phyloP scores from a whole-genome alignment of 2,329 filamentous ascomycete species.

The Corynespora cassiicola region DNA sequence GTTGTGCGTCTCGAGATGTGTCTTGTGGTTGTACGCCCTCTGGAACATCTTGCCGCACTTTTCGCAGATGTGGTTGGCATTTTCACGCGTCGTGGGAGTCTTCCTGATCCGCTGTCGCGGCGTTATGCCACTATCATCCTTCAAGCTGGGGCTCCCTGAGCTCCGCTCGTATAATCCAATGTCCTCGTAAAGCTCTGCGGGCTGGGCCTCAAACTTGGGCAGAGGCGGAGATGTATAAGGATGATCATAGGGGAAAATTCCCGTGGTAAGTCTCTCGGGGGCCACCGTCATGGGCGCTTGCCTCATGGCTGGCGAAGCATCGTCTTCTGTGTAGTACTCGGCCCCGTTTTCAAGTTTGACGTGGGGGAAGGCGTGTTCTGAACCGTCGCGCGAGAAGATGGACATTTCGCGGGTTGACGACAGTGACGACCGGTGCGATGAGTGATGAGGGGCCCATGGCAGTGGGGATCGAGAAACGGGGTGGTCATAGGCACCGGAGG shows the following conservation, averaged over 20 bases:
- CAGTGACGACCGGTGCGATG: conserved; percentile 41
- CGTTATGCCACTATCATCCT: conserved; percentile 8
- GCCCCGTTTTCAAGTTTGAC: conserved; percentile 35
- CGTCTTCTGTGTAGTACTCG: conserved; percentile 33
- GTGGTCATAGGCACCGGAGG: conserved; percentile 41
- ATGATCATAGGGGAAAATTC: conserved; percentile 30
- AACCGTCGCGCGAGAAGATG: conserved; percentile 39
- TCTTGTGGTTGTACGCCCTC: conserved; percentile 84
- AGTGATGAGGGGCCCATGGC: conserved; percentile 34
- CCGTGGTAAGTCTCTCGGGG: conserved; percentile 32
- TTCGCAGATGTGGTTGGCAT: conserved; percentile 75
- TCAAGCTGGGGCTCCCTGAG: conserved; percentile 17
- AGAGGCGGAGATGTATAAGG: conserved; percentile 27
- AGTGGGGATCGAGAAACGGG: conserved; percentile 38
- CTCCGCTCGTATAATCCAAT: conserved; percentile 19
- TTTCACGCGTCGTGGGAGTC: conserved; percentile 64
- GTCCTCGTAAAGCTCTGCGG: conserved; percentile 19
- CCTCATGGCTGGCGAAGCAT: conserved; percentile 17
- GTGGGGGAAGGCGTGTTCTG: conserved; percentile 31
- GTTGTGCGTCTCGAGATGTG: conserved; percentile 85
- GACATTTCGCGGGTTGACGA: conserved; percentile 41
- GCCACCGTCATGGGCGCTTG: conserved; percentile 37
- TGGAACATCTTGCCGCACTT: conserved; percentile 82
- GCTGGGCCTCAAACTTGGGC: conserved; percentile 23
- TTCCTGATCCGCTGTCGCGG: conserved; percentile 19